Evolutionary conservation across 2,329 filamentous ascomycete genomes (phyloP).

Genomic region (Microascus cirrosus): DNA sequence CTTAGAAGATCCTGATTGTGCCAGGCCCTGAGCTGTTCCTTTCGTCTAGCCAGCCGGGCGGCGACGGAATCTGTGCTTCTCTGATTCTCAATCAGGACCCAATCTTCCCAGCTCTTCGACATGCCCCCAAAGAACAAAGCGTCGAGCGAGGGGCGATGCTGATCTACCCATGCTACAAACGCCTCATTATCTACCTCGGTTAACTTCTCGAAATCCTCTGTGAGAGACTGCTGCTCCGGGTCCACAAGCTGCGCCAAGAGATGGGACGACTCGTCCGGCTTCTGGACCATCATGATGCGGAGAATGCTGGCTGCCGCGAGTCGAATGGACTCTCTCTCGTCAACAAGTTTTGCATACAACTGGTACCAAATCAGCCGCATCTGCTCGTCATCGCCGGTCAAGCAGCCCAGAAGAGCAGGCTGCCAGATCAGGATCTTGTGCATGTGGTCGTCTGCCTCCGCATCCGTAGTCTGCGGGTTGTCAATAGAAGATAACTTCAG

Average conservation of each 20-base stretch:
- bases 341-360: slow-evolving; percentile 79
- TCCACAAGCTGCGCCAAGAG: slow-evolving; percentile 64
- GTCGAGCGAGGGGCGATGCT: slow-evolving; percentile 69
- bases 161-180: slow-evolving; percentile 81
- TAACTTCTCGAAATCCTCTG: slow-evolving; percentile 69
- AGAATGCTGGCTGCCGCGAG: slow-evolving; percentile 72
- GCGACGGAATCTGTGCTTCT: slow-evolving; percentile 67
- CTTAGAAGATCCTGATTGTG: slow-evolving; percentile 54
- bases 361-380: slow-evolving; percentile 85
- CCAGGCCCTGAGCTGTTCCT: slow-evolving; percentile 76
- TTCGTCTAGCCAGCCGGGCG: slow-evolving; percentile 59
- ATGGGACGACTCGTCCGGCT: slow-evolving; percentile 67
- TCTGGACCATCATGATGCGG: slow-evolving; percentile 89
- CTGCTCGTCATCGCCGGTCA: slow-evolving; percentile 69
- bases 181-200: slow-evolving; percentile 81
- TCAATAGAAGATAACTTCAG: slow-evolving; percentile 78
- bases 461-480: slow-evolving; percentile 44
- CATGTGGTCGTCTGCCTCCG: slow-evolving; percentile 44
- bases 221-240: slow-evolving; percentile 59
- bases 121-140: slow-evolving; percentile 71
- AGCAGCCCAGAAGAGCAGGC: slow-evolving; percentile 69
- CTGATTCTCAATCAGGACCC: slow-evolving; percentile 71
- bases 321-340: slow-evolving; percentile 54
- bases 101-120: slow-evolving; percentile 78
- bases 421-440: slow-evolving; percentile 93